Evolutionary conservation across 495 filamentous ascomycete genomes (phyloP).

Genomic region (Tirmania nivea): DNA sequence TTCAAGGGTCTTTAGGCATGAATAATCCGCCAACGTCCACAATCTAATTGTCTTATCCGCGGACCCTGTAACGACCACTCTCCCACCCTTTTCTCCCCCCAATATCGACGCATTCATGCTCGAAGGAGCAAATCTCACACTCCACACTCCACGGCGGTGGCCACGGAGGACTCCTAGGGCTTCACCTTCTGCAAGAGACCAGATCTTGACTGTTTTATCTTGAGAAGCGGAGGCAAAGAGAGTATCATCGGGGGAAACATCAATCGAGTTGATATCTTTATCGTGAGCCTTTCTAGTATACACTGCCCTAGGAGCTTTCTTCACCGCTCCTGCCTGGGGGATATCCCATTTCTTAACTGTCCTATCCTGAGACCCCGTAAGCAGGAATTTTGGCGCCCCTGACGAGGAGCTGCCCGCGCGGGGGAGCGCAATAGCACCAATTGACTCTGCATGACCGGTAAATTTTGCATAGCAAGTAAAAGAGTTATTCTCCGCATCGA

Average conservation of each 20-base stretch:
- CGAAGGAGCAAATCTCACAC: slow-evolving; percentile 64
- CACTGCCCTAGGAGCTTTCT: slow-evolving; percentile 30
- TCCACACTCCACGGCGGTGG: slow-evolving; percentile 88
- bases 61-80: slow-evolving; percentile 64
- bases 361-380: slow-evolving; percentile 84
- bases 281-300: slow-evolving; percentile 91
- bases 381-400: slow-evolving; percentile 50
- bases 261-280: slow-evolving; percentile 94
- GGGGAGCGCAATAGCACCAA: slow-evolving; percentile 79
- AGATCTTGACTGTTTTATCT: slow-evolving; percentile 91
- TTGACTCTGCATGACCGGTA: slow-evolving; percentile 78
- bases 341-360: slow-evolving; percentile 85
- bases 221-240: slow-evolving; percentile 90
- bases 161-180: slow-evolving; percentile 72
- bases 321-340: slow-evolving; percentile 23
- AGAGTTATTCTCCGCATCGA: slow-evolving; percentile 53
- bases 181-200: slow-evolving; percentile 72
- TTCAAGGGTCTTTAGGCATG: slow-evolving; percentile 80
- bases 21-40: slow-evolving; percentile 85
- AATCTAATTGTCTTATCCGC: slow-evolving; percentile 92
- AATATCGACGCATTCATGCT: slow-evolving; percentile 44
- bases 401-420: slow-evolving; percentile 42
- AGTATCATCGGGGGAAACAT: slow-evolving; percentile 42
- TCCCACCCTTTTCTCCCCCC: slow-evolving; percentile 46
- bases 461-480: slow-evolving; percentile 63